Evolutionary conservation across 192 early-diverging fungal genomes (phyloP), one percentile per base, ranked within the genome.

Genomic region (Hyaloraphidium curvatum): DNA sequence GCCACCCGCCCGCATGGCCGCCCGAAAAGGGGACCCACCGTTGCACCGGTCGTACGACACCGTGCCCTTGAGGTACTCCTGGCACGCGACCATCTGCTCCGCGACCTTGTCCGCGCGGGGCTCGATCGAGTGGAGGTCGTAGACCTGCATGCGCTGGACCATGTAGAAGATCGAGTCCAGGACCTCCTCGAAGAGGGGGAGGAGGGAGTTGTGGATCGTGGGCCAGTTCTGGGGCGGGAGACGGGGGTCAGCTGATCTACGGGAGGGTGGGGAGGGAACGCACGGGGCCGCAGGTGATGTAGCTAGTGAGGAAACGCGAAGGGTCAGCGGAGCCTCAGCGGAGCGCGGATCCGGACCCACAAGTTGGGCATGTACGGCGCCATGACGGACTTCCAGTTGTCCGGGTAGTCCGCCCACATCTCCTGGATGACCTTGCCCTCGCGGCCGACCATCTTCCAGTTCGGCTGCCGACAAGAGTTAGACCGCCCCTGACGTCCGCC

Each of bases 381-480:
- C n/a, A n/a, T n/a, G n/a, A n/a, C n/a, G n/a, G n/a, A n/a, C n/a
- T n/a, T n/a, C n/a, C n/a, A n/a, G n/a, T n/a, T n/a, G n/a, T 37
- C 33, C 7, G 7, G 9, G n/a, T 37, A 37, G 33, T 37, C 33
- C 7, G 33, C 9, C 33, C n/a, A n/a, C 33, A 7, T 37, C 9
- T 37, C 33, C 69, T 73, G 1, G n/a, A n/a, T n/a, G n/a, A 77
- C 53, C 9, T 65, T 72, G 35, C 64, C 60, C 54, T 66, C 52
- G 22, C 75, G 72, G 30, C 76, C 77, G 13, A 74, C 62, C 59
- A 76, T 51, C 35, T 69, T 56, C 52, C 69, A 79, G 27, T 70
- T 39, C 60, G 26, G 66, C 59, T 30, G 55, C 65, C 66, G 67
- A 71, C 2, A 58, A 61, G 4, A 54, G 51, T 16, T 55, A 21